Base-by-base conservation (phyloP, 2,329 filamentous ascomycete genomes). In the Neophaeococcomyces aloes region DNA sequence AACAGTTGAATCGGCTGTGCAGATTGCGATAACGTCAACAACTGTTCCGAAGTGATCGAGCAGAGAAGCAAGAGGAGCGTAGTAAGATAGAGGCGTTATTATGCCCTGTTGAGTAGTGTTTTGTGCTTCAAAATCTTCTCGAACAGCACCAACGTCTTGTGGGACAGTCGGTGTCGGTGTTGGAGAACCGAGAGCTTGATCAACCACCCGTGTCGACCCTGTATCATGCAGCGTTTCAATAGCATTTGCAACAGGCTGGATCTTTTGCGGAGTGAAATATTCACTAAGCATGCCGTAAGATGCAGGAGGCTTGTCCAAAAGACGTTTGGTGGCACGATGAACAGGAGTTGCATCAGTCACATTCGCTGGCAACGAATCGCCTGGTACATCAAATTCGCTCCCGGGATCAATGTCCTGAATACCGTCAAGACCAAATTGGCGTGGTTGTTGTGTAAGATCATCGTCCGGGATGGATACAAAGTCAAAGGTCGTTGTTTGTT, bases 11-110 rank as follows among this genome's bases (percentile, higher is more conserved):
- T 59, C 49, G 14, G 59, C 53, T 2, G 57, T 58, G 33, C 64
- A 64, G 17, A 69, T 53, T 0, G 65, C 65, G 35, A 71, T 61
- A 4, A 64, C 63, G 47, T 71, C 65, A 7, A 64, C 57, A 17
- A 60, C 27, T 5, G 59, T 50, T 44, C 63, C 58, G 47, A 64
- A 68, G 46, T 67, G 61, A 41, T 65, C 62, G 35, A 58, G 47
- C n/a, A 71, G 60, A 6, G 60, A 62, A 14, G 63, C 59, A 8
- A 71, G 61, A 18, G 63, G 60, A 33, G 61, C 55, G 44, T 65
- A 70, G 48, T 70, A 69, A 7, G 64, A 64, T 18, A 63, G 48
- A 32, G 61, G 58, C 44, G 62, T 69, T 25, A 61, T 64, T 11
- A 64, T 48, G 4, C 66, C 65, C 8, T 25, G 37, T 10, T 14